Evolutionary conservation across 305 asterid genomes (phyloP).

Genomic region (Solanum hybrid): DNA sequence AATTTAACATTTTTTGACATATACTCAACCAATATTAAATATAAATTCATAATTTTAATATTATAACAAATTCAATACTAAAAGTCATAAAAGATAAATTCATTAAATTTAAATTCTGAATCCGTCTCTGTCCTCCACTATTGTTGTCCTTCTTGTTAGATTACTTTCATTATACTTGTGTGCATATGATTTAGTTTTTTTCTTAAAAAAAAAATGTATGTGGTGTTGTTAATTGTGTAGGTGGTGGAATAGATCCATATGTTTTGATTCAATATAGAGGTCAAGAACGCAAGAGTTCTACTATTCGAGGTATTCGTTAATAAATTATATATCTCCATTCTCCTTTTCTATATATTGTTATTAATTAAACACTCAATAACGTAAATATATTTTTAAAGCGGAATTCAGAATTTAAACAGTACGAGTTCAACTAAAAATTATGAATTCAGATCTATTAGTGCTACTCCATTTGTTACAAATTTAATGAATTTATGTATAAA

Average conservation of each 20-base stretch:
- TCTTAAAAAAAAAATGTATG: not conserved
- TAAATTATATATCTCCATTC: not conserved
- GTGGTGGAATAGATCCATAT: constrained; percentile 53
- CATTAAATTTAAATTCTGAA: not conserved
- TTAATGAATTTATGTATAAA: not conserved
- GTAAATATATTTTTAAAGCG: not conserved
- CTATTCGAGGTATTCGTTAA: constrained; percentile 25
- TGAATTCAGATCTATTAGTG: not conserved
- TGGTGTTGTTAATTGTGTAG: constrained; percentile 2
- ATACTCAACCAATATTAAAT: not conserved
- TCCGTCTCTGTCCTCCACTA: rapidly evolving
- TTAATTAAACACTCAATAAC: not conserved
- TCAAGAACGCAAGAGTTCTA: constrained; percentile 34
- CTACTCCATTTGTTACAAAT: not conserved
- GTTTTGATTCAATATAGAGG: constrained; percentile 45
- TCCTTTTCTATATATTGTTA: not conserved
- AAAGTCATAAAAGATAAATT: not conserved
- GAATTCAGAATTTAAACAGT: not conserved
- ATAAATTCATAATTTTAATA: not conserved
- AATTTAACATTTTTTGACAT: too few relatives aligned
- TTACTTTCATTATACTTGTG: not conserved
- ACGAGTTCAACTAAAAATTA: not conserved
- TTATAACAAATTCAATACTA: not conserved
- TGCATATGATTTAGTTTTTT: not conserved
- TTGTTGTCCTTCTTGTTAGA: not conserved